Evolutionary conservation across 371 early-diverging fungal genomes (phyloP), one percentile per base, ranked within the genome.

Genomic region (Mortierella sp.): DNA sequence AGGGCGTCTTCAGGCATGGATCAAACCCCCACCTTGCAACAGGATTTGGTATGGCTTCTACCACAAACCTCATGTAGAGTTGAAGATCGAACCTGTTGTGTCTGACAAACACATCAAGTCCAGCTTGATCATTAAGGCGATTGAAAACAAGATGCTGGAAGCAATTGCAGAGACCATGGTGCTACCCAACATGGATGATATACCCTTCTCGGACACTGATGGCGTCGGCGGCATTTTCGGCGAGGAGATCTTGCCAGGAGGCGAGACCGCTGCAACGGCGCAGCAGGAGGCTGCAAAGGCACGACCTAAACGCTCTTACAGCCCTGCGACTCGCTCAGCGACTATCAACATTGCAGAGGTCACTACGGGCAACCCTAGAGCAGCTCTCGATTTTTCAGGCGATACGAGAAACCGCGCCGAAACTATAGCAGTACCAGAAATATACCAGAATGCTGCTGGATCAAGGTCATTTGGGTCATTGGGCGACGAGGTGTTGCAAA

Each of bases 161-260:
- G 86, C 93, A 27, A 81, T 97, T 49, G 85, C 88, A 45, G 92
- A 92, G 63, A 89, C 89, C 24, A 82, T 95, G 79, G 93, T 97
- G 7, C 69, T 95, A 70, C 97, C 97, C 27, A 90, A 96, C 68
- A 91, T 96, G 91, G 97, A 97, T 65, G 95, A 96, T 79, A 85
- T 91, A 19, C 86, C 89, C 14, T 95, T 96, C 64, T 94, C 91
- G 58, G 84, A 87, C 19, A 82, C 90, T 9, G 64, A 83, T 42
- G 88, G 90, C 18, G 66, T 71, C 1, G 91, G 91, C 19, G 91
- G 89, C 26, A 85, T 91, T 50, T 90, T 87, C 83, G 87, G 76
- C 28, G 57, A 74, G 23, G 46, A 87, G 76, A 31, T 85, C 59
- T 21, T 52, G 51, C 66, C 82, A 62, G 67, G 69, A 31, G 65